Evolutionary conservation across 2,329 filamentous ascomycete species (phyloP).

Genomic region (Penicillium sp.): DNA sequence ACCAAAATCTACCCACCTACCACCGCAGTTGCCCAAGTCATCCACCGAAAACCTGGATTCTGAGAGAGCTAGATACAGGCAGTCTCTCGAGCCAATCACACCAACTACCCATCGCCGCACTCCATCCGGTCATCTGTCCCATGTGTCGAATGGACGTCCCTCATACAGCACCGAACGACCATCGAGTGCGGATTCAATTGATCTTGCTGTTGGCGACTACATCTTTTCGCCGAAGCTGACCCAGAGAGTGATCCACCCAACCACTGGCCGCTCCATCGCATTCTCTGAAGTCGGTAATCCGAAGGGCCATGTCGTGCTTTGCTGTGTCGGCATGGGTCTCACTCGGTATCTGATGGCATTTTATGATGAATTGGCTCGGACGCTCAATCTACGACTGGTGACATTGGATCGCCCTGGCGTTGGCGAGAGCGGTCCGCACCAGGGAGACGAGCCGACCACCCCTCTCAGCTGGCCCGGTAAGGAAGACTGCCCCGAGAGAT

Average conservation of each 20-base stretch:
- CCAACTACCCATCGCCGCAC: constrained; percentile 38
- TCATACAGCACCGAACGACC: constrained; percentile 67
- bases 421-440: constrained; percentile 81
- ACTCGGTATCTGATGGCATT: constrained; percentile 96
- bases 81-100: constrained; percentile 30
- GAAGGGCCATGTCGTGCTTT: constrained; percentile 86
- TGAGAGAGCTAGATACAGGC: constrained; percentile 27
- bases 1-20: constrained; percentile 28
- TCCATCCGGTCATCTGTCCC: constrained; percentile 39
- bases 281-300: constrained; percentile 97
- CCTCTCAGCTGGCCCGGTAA: constrained; percentile 75
- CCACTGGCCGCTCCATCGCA: constrained; percentile 82
- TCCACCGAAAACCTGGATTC: constrained; percentile 33
- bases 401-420: constrained; percentile 93
- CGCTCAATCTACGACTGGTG: constrained; percentile 83
- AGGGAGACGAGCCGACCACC: constrained; percentile 71
- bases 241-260: constrained; percentile 81
- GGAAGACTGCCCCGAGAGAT: neutral
- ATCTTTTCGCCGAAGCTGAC: constrained; percentile 78
- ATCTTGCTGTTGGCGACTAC: constrained; percentile 82
- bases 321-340: constrained; percentile 95
- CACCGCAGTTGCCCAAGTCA: constrained; percentile 25
- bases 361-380: constrained; percentile 90
- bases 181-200: constrained; percentile 78
- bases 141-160: constrained; percentile 38